Evolutionary conservation across 176 grass and related monocot genomes (phyloP), one percentile per base, ranked within the genome.

Genomic region (Eleusine indica): DNA sequence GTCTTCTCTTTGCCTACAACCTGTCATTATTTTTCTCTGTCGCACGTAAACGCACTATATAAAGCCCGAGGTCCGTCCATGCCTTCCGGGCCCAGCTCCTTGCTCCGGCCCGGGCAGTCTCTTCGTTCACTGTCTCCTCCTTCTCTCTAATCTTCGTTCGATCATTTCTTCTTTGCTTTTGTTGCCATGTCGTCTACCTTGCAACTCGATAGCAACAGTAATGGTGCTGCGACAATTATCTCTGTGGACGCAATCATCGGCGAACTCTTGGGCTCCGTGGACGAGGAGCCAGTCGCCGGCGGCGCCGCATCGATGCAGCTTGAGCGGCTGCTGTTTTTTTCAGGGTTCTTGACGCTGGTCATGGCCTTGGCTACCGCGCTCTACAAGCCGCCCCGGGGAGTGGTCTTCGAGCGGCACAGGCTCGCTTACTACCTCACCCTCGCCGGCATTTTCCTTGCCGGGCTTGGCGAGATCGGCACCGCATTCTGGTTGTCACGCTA

Each of bases 341-440:
- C 13, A 4, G 44, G 70, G 4, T 72, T 49, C 43, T 15, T 72
- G 19, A 72, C 70, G 12, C 70, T 72, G 5, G 43, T 16, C 70
- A 72, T 72, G 70, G 42, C 15, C 6, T 2, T 72, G 11, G 44
- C n/a, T 7, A 72, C 12, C n/a, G n/a, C 2, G 43, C 13, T 72
- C 0, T 48, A 72, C 70, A 72, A 14, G 43, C n/a, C 70, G n/a
- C 70, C 70, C 14, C 35, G 4, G 14, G 66, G 37, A 8, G 66
- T 40, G 12, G 21, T 47, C 21, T 71, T 71, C 69, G 41, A 28
- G 69, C 41, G 6, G 2, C 16, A 47, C 69, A 46, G n/a, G 69
- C 69, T 68, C 16, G 66, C 66, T 7, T 68, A 68, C 66, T 71
- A 71, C 69, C 69, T 71, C 69, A 47, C 42, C 1, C 69, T 71